These are phyloP conservation scores for Fusarium solani-melongenae DNA, from an alignment of 2,329 filamentous ascomycete species.

Conservation along the genomic window DNA sequence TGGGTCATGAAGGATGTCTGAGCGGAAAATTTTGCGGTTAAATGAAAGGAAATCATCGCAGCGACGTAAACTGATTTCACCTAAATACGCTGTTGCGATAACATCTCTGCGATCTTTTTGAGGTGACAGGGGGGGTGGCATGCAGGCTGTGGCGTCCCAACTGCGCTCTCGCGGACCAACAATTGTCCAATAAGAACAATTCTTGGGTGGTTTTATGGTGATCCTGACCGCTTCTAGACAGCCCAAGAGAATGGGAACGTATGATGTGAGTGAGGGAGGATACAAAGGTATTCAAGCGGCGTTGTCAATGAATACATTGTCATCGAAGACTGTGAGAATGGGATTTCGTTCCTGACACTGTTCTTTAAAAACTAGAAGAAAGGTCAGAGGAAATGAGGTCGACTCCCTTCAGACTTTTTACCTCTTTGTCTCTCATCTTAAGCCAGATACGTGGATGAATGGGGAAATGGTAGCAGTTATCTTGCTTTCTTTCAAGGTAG, in stretches of 20 bases:
- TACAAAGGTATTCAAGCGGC: background rate
- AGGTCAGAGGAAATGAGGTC: background rate
- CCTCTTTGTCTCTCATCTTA: background rate
- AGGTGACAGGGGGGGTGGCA: background rate
- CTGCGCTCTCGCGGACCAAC: background rate
- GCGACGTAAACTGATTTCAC: background rate
- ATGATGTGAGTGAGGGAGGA: background rate
- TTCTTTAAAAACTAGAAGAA: background rate
- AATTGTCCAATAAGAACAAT: background rate
- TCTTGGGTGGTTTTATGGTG: background rate
- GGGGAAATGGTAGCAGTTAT: rapidly evolving
- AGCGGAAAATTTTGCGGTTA: background rate
- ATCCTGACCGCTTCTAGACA: background rate
- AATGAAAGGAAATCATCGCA: background rate
- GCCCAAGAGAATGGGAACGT: background rate
- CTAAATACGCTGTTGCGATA: background rate
- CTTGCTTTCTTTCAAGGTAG: background rate
- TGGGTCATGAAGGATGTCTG: background rate
- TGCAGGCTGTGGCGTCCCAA: background rate
- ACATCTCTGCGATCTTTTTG: background rate
- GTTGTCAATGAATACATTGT: background rate
- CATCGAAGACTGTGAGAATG: background rate
- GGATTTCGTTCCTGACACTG: background rate
- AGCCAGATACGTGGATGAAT: background rate
- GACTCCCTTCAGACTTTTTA: background rate